phyloP scores from a whole-genome alignment of 345 rosid species.

The Stellera chamaejasme region DNA sequence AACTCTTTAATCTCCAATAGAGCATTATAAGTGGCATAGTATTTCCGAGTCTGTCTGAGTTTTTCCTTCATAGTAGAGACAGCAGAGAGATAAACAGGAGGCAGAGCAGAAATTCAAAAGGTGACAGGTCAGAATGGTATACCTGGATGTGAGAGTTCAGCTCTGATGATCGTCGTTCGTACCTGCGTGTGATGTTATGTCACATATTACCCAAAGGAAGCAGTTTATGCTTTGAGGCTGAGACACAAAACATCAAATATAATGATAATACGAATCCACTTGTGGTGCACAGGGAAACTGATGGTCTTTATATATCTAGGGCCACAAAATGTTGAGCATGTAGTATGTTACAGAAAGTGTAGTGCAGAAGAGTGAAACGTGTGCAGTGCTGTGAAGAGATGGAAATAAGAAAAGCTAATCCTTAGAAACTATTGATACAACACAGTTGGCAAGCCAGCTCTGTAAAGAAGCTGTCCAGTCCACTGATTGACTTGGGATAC shows the following conservation, averaged over 20 bases:
- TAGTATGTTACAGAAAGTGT: too few relatives aligned
- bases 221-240: not conserved
- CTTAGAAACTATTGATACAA: too few relatives aligned
- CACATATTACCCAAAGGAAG: too few relatives aligned
- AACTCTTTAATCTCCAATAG: constrained; percentile 77
- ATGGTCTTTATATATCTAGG: too few relatives aligned
- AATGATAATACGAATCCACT: not conserved
- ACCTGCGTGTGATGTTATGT: constrained; percentile 35
- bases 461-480: too few relatives aligned
- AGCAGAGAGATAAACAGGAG: constrained; percentile 6
- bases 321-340: too few relatives aligned
- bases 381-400: too few relatives aligned
- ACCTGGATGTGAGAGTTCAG: constrained; percentile 78
- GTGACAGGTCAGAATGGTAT: constrained; percentile 1
- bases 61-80: constrained; percentile 45
- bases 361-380: too few relatives aligned
- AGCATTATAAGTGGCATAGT: constrained; percentile 74
- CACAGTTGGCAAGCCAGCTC: too few relatives aligned
- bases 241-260: not conserved
- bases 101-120: not conserved
- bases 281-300: too few relatives aligned
- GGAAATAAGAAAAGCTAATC: too few relatives aligned
- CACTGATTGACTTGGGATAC: too few relatives aligned
- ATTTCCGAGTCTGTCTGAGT: constrained; percentile 67
- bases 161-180: constrained; percentile 67